These are phyloP conservation scores for Corrigiola litoralis DNA, from an alignment of 179 eudicot genomes.

Conservation along the genomic window DNA sequence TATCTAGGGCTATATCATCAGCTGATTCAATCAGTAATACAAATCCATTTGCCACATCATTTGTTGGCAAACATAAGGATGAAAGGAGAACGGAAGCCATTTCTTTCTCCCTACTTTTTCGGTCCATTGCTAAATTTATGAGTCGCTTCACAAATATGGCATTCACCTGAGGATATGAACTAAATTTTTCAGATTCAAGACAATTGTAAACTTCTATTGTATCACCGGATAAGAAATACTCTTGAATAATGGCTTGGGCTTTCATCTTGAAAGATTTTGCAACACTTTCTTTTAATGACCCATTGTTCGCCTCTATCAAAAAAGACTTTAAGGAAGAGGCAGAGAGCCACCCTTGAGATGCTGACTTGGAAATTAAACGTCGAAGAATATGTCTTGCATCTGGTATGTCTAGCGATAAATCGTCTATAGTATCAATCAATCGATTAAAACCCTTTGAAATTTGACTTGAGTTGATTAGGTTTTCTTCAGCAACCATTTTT, in stretches of 20 bases:
- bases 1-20: constrained; percentile 79
- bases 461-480: constrained; percentile 81
- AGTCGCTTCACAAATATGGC: constrained; percentile 75
- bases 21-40: constrained; percentile 63
- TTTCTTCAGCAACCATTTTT: constrained; percentile 60
- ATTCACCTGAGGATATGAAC: constrained; percentile 49
- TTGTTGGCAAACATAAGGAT: constrained; percentile 62
- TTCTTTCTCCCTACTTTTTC: constrained; percentile 84
- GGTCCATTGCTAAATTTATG: constrained; percentile 74
- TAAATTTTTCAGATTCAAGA: constrained; percentile 48
- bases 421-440: constrained; percentile 67
- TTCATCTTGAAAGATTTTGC: constrained; percentile 54
- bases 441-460: constrained; percentile 72
- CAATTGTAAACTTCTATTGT: constrained; percentile 57
- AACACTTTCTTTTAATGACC: constrained; percentile 33
- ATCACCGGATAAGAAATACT: constrained; percentile 77
- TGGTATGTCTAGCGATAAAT: constrained; percentile 79
- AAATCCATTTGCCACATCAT: constrained; percentile 70
- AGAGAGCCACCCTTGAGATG: constrained; percentile 82
- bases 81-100: constrained; percentile 84
- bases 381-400: constrained; percentile 54
- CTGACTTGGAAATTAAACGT: constrained; percentile 62
- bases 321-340: constrained; percentile 62
- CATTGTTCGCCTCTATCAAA: constrained; percentile 24
- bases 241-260: constrained; percentile 59